phyloP scores from a whole-genome alignment of 176 grass and related monocot genomes.

The Zoysia japonica region DNA sequence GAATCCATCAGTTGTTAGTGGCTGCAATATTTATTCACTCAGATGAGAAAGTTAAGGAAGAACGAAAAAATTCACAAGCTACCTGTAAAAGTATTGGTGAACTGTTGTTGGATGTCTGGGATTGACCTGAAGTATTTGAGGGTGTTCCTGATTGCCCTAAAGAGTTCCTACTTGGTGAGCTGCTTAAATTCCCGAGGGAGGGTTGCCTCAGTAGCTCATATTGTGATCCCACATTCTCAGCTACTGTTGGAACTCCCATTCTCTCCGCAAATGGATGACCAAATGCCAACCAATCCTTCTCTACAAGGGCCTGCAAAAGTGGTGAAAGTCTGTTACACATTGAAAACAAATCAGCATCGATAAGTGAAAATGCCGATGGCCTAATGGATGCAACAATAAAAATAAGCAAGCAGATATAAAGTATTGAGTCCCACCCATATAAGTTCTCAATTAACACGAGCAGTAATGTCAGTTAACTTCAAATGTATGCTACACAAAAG shows the following conservation, averaged over 20 bases:
- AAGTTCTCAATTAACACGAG: constrained; percentile 7
- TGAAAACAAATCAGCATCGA: constrained; percentile 25
- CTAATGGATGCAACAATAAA: constrained; percentile 22
- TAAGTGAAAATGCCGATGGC: neutral
- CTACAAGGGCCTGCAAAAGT: constrained; percentile 78
- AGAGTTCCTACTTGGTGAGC: constrained; percentile 64
- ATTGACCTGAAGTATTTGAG: constrained; percentile 56
- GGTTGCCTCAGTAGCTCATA: constrained; percentile 80
- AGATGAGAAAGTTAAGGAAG: neutral
- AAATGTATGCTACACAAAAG: neutral
- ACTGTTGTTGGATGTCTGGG: constrained; percentile 78
- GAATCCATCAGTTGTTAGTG: constrained; percentile 31
- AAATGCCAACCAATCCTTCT: constrained; percentile 98
- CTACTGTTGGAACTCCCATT: constrained; percentile 84
- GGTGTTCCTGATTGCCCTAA: constrained; percentile 58
- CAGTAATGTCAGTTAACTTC: constrained; percentile 4
- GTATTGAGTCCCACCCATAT: neutral
- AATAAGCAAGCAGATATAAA: constrained; percentile 23
- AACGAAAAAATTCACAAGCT: constrained; percentile 23
- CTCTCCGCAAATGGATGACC: constrained; percentile 95
- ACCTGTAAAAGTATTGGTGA: constrained; percentile 98
- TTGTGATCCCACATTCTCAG: constrained; percentile 59
- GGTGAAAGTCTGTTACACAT: constrained; percentile 30
- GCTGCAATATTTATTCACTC: neutral
- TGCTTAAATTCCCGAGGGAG: constrained; percentile 69